Evolutionary conservation across 148 eudicot genomes (phyloP), one percentile per base, ranked within the genome.

Genomic region (Spergularia marina): DNA sequence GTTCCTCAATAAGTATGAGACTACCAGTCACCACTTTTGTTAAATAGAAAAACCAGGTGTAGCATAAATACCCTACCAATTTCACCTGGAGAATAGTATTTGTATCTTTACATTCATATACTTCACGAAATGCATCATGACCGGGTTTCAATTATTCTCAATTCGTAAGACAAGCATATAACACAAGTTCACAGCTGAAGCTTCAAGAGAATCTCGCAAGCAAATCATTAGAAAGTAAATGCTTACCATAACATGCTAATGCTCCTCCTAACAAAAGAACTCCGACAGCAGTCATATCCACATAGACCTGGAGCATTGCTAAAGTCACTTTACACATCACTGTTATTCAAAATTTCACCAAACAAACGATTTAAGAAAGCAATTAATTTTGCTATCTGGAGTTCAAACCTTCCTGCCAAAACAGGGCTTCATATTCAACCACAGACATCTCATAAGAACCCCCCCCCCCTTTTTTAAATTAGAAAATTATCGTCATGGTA

Each of bases 161-260:
- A 11, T 64, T 47, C 13, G 55, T 40, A 44, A 74, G 65, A 52
- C 60, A 21, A 74, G 49, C 17, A 41, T n/a, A 62, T 12, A 70
- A 54, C 40, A 21, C 41, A 53, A 61, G 34, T 5, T 52, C 60
- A 52, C 16, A 70, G 4, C 73, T 16, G 6, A 36, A 18, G 23
- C 53, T 57, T 76, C 34, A n/a, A 20, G 39, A 0, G 18, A 40
- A 23, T 10, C 9, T 15, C 47, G 6, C 18, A 34, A 44, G 15
- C 53, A 47, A 34, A 66, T 11, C 20, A 61, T 23, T 23, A 14
- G 12, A 76, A 51, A 23, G 51, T 69, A 76, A 77, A 20, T 70
- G 72, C 97, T 87, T 77, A 94, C 98, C 98, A 63, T 94, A 94
- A 79, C 91, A 83, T 49, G 95, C 97, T 79, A 94, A 85, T 81